Percentiles rank a stretch among this genome's conserved stretches.
These are phyloP conservation scores for Escallonia rubra DNA, from an alignment of 129 eudicot genomes.

Conservation along the genomic window DNA sequence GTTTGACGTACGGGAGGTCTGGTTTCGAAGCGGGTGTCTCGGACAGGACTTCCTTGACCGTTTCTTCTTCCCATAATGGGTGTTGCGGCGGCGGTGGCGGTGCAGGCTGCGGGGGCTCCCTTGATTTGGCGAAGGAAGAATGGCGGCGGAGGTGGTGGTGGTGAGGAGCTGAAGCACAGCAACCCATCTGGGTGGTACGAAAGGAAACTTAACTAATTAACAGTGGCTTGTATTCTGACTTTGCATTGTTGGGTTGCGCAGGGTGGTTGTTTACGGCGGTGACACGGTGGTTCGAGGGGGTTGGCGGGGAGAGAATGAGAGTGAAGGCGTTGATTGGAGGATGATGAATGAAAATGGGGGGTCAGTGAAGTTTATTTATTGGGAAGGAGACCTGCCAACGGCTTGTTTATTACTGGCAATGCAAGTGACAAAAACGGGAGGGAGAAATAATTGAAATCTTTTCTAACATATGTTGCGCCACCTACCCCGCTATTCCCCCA, in stretches of 20 bases:
- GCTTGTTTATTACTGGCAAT: no score
- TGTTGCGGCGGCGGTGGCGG: constrained; percentile 33
- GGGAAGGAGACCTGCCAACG: no score
- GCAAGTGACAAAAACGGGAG: no score
- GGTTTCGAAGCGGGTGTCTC: constrained; percentile 40
- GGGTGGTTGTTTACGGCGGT: not conserved
- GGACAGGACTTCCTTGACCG: constrained; percentile 62
- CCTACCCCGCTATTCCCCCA: no score
- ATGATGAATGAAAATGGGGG: no score
- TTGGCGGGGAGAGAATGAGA: no score
- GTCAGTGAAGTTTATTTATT: no score
- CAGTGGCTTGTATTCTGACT: not conserved
- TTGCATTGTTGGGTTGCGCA: not conserved
- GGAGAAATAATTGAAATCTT: no score
- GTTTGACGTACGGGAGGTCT: constrained; percentile 12
- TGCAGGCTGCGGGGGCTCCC: constrained; percentile 5
- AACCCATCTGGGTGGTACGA: constrained; percentile 1
- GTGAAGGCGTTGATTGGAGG: no score
- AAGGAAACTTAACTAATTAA: not conserved
- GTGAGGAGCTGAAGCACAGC: not conserved
- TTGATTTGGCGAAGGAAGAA: not conserved
- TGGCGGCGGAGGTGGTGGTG: not conserved
- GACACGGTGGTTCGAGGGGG: no score
- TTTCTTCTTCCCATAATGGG: constrained; percentile 43
- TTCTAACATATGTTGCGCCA: no score